A percentile compares a stretch with the other conserved stretches of the same genome.
Evolutionary conservation across 495 filamentous ascomycete genomes (phyloP).

Genomic region (Lophiotrema nucula): DNA sequence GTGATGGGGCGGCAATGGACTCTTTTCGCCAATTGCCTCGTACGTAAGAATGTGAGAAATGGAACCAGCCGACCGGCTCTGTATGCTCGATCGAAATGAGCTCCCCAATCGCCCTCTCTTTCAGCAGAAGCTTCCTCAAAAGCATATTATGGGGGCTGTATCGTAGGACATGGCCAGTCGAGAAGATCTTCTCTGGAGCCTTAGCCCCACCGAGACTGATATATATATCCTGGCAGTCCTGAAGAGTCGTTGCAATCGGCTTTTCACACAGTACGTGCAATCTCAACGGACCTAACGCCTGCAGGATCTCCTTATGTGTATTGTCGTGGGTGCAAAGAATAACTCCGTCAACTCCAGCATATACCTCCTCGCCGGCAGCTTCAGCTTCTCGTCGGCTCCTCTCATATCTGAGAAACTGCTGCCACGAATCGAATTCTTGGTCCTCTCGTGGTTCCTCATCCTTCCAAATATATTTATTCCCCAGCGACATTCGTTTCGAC

Average conservation of each 20-base stretch:
- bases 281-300: slow-evolving; percentile 60
- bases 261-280: slow-evolving; percentile 94
- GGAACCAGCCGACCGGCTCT: slow-evolving; percentile 95
- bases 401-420: slow-evolving; percentile 68
- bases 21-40: slow-evolving; percentile 90
- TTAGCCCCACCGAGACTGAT: slow-evolving; percentile 44
- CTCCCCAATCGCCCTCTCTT: slow-evolving; percentile 75
- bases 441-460: slow-evolving; percentile 48
- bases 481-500: slow-evolving; percentile 71
- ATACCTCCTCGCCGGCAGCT: slow-evolving; percentile 23
- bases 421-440: slow-evolving; percentile 72
- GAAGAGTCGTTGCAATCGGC: slow-evolving; percentile 77
- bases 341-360: slow-evolving; percentile 64
- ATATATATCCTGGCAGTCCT: slow-evolving; percentile 74
- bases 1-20: slow-evolving; percentile 65
- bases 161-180: slow-evolving; percentile 59
- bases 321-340: slow-evolving; percentile 89
- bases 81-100: slow-evolving; percentile 82
- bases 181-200: slow-evolving; percentile 58
- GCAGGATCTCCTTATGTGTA: slow-evolving; percentile 74
- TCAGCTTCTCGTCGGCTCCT: slow-evolving; percentile 47
- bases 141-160: slow-evolving; percentile 90
- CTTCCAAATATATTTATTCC: slow-evolving; percentile 66
- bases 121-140: slow-evolving; percentile 71
- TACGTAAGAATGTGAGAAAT: slow-evolving; percentile 88